Percentiles rank a stretch among this genome's conserved stretches.
phyloP scores from a whole-genome alignment of 345 rosid genomes.

The Eucalyptus erythrocorys region DNA sequence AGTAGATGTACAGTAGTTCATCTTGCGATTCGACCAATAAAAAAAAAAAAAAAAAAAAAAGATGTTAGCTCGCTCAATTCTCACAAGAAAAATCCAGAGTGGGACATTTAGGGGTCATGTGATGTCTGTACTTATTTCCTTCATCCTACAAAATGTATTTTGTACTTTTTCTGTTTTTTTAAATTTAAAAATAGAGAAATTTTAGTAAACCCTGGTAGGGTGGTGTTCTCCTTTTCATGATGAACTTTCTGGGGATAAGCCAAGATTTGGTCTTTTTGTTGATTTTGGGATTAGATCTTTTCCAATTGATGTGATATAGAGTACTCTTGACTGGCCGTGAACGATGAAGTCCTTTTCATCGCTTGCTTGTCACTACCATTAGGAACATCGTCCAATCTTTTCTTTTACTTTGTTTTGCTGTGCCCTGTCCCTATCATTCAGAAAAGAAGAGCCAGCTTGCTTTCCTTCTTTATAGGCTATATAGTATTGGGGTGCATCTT shows the following conservation, averaged over 20 bases:
- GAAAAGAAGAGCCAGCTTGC: background rate
- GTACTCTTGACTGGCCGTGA: background rate
- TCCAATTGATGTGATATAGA: background rate
- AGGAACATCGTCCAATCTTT: rapidly evolving
- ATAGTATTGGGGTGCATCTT: rapidly evolving
- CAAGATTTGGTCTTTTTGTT: background rate
- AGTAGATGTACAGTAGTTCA: slow-evolving; percentile 1
- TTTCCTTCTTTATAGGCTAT: background rate
- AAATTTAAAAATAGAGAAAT: no score
- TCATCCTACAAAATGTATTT: no score
- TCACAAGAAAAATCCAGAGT: no score
- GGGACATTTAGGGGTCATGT: no score
- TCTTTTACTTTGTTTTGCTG: background rate
- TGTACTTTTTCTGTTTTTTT: no score
- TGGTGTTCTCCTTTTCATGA: background rate
- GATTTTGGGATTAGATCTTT: background rate
- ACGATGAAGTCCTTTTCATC: background rate
- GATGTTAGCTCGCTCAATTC: no score
- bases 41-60: no score
- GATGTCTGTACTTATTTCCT: rapidly evolving
- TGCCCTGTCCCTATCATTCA: background rate
- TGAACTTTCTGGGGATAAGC: background rate
- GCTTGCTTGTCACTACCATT: background rate
- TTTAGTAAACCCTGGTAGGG: background rate
- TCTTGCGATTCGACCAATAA: no score